A percentile compares a stretch with the other conserved stretches of the same genome.
These are phyloP conservation scores for Achlya hypogyna DNA, from an alignment of 352 stramenopile species.

Conservation along the genomic window DNA sequence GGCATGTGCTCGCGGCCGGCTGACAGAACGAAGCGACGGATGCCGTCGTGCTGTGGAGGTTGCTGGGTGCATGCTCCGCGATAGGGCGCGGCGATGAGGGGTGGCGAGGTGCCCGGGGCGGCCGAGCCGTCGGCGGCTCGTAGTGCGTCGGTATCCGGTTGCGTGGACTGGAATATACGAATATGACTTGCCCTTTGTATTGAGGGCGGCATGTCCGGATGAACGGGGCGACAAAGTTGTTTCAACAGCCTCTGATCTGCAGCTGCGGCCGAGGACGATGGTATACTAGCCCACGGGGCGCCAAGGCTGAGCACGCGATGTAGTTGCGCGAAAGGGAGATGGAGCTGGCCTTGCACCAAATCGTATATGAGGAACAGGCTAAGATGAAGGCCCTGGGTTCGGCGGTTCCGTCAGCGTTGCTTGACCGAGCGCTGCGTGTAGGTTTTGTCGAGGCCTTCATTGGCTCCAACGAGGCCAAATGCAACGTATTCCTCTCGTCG, in stretches of 20 bases:
- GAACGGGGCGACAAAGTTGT: neutral
- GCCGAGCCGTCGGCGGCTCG: too few species aligned
- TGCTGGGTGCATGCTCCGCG: too few species aligned
- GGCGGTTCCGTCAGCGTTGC: neutral
- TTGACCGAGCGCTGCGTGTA: neutral
- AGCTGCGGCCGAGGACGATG: neutral
- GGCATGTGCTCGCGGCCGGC: too few species aligned
- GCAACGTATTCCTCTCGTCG: constrained; percentile 72
- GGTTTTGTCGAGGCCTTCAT: constrained; percentile 73
- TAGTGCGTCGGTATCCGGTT: neutral
- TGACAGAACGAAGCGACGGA: too few species aligned
- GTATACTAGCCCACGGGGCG: neutral
- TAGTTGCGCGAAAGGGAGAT: constrained; percentile 31
- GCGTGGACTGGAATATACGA: too few species aligned
- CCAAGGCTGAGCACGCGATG: neutral
- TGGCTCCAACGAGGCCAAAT: constrained; percentile 57
- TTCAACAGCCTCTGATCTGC: neutral
- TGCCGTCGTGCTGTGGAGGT: too few species aligned
- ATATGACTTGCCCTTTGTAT: too few species aligned
- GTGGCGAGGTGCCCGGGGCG: too few species aligned
- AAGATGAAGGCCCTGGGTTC: constrained; percentile 75
- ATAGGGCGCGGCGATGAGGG: too few species aligned
- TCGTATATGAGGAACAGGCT: constrained; percentile 75
- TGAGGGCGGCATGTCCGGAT: neutral
- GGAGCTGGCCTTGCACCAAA: constrained; percentile 73